Percentiles rank a stretch among this genome's conserved stretches.
Conservation (phyloP, 192 early-diverging fungal species). For the Cetraspora pellucida region DNA sequence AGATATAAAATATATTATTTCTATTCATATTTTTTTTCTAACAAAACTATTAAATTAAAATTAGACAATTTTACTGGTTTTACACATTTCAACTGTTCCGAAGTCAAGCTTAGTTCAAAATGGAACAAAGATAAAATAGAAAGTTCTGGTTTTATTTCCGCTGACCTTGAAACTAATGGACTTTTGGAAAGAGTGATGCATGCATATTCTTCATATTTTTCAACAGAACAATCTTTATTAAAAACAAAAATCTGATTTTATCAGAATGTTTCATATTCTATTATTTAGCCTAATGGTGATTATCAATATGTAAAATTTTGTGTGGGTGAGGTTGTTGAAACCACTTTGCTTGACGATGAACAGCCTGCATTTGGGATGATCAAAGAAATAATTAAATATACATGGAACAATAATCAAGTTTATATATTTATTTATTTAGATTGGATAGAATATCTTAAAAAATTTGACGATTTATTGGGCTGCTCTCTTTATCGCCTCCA, state of each 20-base stretch:
- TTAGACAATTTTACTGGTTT: neutral
- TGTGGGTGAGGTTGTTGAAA: neutral
- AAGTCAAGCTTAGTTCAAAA: neutral
- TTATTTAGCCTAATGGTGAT: neutral
- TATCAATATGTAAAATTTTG: neutral
- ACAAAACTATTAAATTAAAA: neutral
- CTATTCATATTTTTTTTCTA: neutral
- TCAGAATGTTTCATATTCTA: constrained; percentile 11
- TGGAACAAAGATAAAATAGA: neutral
- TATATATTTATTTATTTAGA: neutral
- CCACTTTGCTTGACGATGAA: neutral
- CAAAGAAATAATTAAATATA: neutral
- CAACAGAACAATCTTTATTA: neutral
- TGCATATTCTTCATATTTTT: neutral
- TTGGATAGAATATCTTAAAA: neutral
- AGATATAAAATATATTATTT: too few species aligned
- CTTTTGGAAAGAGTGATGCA: neutral
- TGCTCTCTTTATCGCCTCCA: neutral
- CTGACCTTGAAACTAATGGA: neutral
- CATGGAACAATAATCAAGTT: neutral
- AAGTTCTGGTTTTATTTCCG: neutral
- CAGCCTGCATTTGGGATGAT: neutral
- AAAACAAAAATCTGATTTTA: neutral
- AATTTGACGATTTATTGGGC: neutral
- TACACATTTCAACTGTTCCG: neutral